A percentile compares a stretch with the other conserved stretches of the same genome.
Conservation (phyloP, 2,329 filamentous ascomycete species). For the Claviceps sp. region DNA sequence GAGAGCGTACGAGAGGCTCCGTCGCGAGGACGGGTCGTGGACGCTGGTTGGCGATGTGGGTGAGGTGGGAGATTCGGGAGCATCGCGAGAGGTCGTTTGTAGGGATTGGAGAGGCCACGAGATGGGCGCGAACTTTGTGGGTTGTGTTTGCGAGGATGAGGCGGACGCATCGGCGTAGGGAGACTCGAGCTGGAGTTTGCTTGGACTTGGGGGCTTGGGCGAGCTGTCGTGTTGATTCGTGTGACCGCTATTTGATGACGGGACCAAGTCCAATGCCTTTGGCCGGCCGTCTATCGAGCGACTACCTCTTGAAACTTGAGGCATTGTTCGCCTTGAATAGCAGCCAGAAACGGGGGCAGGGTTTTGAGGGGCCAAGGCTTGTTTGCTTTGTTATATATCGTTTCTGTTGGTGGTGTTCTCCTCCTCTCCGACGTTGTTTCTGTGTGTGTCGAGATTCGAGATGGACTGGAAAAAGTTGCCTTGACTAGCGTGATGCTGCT, state of each 20-base stretch:
- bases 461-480: too few relatives aligned
- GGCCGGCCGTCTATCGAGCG: conserved; percentile 10
- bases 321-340: conserved; percentile 11
- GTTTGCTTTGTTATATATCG: too few relatives aligned
- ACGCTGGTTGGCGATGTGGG: neutral
- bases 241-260: neutral
- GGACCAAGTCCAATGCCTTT: neutral
- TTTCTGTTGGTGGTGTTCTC: too few relatives aligned
- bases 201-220: neutral
- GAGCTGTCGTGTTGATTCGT: neutral
- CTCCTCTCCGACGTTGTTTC: too few relatives aligned
- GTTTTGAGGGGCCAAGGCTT: too few relatives aligned
- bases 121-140: neutral
- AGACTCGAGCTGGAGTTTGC: neutral
- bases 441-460: too few relatives aligned
- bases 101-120: neutral
- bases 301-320: conserved; percentile 16
- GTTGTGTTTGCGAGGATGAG: neutral
- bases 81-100: neutral
- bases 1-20: conserved; percentile 22
- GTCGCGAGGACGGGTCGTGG: conserved; percentile 9
- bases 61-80: neutral
- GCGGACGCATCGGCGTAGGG: neutral
- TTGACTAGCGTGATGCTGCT: too few relatives aligned
- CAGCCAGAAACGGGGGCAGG: too few relatives aligned